Evolutionary conservation across 169 alveolate genomes (phyloP), one percentile per base, ranked within the genome.

Genomic region (Plasmodium inui): DNA sequence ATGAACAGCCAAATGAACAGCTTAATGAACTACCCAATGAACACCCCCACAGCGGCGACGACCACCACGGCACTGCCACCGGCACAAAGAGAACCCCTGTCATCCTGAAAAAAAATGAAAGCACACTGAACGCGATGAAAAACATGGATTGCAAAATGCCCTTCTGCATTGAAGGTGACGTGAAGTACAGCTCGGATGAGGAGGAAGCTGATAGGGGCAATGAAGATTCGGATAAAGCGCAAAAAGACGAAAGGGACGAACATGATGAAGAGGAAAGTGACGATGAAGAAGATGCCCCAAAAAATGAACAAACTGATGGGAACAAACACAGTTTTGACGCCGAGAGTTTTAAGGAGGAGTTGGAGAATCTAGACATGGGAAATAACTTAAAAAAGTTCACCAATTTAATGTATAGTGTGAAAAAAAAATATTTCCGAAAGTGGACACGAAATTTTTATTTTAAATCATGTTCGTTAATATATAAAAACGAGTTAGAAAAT

Each of bases 401-500:
- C 32, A 89, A 79, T 57, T 89, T 89, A 61, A 79, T 89, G 90
- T 89, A 89, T 79, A 79, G 57, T 89, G 94, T 89, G 71, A 73
- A 74, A 34, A 89, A 89, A 32, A 89, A 89, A 79, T 44, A 89
- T 79, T 46, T 41, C 82, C 32, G 90, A 89, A 89, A 89, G 71
- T 89, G 94, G 94, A 28, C 28, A 17, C 41, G 89, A 79, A 89
- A 89, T 79, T 89, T 89, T 55, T 89, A 78, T 67, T 89, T 89
- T 79, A 89, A 89, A 89, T 79, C 90, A 28, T 79, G 73, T 79
- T 89, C 94, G 0, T 72, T 89, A 19, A 79, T 89, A 61, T 89
- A 89, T 79, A 89, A 89, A 89, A 89, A 89, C 19, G 94, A 89
- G 32, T 57, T 46, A 37, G 89, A 89, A 14, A 79, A 89, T 89